Percentiles rank a stretch among this genome's conserved stretches.
phyloP scores from a whole-genome alignment of 345 rosid genomes.

The Crucihimalaya himalaica region DNA sequence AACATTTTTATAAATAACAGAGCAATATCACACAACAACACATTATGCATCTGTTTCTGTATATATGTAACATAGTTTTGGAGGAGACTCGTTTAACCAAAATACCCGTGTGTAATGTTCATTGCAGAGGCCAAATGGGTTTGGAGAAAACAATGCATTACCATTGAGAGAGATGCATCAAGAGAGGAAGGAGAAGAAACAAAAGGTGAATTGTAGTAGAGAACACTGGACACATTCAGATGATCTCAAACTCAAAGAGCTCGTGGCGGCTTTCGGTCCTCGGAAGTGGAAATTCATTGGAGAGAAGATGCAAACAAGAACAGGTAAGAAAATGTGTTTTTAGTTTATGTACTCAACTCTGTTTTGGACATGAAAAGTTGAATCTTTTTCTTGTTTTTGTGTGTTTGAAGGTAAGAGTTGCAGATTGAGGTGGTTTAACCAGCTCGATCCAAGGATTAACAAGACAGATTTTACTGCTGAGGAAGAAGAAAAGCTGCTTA shows the following conservation, averaged over 20 bases:
- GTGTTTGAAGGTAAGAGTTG: conserved; percentile 64
- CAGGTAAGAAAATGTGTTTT: background rate
- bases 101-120: conserved; percentile 22
- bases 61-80: conserved; percentile 20
- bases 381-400: conserved; percentile 4
- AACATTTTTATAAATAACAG: background rate
- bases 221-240: background rate
- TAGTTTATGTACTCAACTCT: background rate
- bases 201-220: background rate
- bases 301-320: background rate
- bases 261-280: background rate
- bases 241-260: background rate
- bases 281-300: background rate
- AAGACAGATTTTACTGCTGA: conserved; percentile 65
- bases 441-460: conserved; percentile 83
- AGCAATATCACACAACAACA: background rate
- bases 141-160: background rate
- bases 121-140: conserved; percentile 13
- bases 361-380: background rate
- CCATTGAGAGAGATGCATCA: background rate
- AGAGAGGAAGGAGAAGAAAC: background rate
- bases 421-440: conserved; percentile 92
- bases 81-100: conserved; percentile 11
- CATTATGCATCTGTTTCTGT: background rate
- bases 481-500: conserved; percentile 48